Evolutionary conservation across 1,139 yeast species (phyloP), one percentile per base, ranked within the genome.

Genomic region (Geotrichum carabidarum): DNA sequence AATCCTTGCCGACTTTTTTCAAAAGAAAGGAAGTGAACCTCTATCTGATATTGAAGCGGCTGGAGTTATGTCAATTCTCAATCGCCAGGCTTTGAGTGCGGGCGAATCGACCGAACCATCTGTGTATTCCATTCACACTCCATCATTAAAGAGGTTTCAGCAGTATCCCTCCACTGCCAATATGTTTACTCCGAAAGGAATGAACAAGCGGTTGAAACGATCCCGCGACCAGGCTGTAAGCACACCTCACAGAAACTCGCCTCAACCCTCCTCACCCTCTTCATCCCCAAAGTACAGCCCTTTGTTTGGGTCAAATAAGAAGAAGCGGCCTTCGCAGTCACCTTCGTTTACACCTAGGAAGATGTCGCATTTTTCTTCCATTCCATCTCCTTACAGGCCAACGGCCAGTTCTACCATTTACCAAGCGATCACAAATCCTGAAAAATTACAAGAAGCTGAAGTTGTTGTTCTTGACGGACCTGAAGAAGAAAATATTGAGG

Each of bases 1-100:
- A 17, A n/a, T 48, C 15, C 37, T 55, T 3, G 50, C 53, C 4
- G 49, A 47, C 4, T 55, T 55, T 44, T 55, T 55, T 36, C 38
- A 48, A 36, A 42, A 45, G 32, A 55, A 55, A 17, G 51, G 50
- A 12, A 27, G 47, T 12, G 52, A 49, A 17, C 55, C 55, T 31
- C 36, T 55, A 12, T 30, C 55, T 37, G 50, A 51, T 12, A 40
- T 51, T 35, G 57, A 55, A 32, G 37, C 38, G 1, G 51, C 50
- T 8, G 57, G 57, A 11, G 53, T 55, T 14, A 35, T 43, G 37
- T 41, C 57, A 12, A 41, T 54, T 9, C 31, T 54, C 12, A 44
- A 32, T 32, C 47, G 47, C 30, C 34, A 42, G 17, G 47, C 18
- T 31, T 31, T 5, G n/a, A 32, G 30, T n/a, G 27, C 15, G 14